A percentile compares a stretch with the other conserved stretches of the same genome.
Conservation (phyloP, 345 rosid species). For the Syzygium aqueum region DNA sequence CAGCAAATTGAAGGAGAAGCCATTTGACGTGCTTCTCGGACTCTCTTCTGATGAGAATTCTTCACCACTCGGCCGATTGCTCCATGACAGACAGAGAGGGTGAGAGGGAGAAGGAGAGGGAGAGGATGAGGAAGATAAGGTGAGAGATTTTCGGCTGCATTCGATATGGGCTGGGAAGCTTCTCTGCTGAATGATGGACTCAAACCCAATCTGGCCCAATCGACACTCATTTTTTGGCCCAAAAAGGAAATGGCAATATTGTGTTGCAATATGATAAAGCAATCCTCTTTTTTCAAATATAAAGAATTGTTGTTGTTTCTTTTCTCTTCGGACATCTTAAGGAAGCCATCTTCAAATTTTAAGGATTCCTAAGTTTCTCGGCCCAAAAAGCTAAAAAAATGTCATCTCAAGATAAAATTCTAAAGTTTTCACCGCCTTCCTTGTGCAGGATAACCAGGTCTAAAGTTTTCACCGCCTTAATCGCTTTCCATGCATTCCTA, state of each 20-base stretch:
- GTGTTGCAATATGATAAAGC: neutral
- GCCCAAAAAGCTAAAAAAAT: neutral
- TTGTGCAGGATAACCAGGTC: neutral
- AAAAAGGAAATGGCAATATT: neutral
- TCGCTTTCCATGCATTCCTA: neutral
- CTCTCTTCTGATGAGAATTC: neutral
- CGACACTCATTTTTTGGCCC: neutral
- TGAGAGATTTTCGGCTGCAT: neutral
- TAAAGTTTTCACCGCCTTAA: neutral
- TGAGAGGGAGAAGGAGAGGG: neutral
- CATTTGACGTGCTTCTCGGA: neutral
- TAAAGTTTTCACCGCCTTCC: neutral
- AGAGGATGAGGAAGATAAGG: neutral
- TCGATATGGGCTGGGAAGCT: neutral
- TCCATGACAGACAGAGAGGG: neutral
- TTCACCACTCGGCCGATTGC: neutral
- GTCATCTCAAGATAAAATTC: neutral
- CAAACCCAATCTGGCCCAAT: neutral
- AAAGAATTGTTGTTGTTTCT: neutral
- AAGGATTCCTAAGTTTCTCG: neutral
- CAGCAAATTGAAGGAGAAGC: neutral
- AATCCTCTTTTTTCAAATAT: neutral
- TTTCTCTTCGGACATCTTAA: neutral
- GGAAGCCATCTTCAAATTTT: neutral
- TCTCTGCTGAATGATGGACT: neutral